Evolutionary conservation across 495 filamentous ascomycete species (phyloP), one percentile per base, ranked within the genome.

Genomic region (Xylaria castorea): DNA sequence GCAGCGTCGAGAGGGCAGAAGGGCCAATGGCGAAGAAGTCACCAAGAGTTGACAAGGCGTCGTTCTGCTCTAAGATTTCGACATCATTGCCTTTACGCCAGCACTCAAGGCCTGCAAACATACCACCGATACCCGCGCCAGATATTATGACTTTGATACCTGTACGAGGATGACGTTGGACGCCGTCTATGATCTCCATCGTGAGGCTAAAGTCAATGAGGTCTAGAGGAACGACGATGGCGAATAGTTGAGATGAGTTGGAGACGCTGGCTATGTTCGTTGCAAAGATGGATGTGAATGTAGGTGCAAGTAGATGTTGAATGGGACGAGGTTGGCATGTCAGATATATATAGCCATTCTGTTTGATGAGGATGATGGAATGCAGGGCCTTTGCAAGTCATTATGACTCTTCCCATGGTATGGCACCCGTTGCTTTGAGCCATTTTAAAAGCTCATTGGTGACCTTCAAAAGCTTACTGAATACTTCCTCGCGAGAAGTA

Each of bases 1-100:
- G 78, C 53, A 89, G 75, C 22, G 83, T 80, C 11, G 72, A 70
- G 9, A 72, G 51, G 25, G 66, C 75, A 8, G 30, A 79, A 63
- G 48, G 82, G 74, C n/a, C 80, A 77, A 88, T 83, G 34, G 75
- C 75, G 64, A 84, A 80, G 25, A 81, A 77, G 70, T 87, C 84
- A 32, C 85, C 74, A 14, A 74, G 40, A 3, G 50, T 25, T 40
- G 68, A 55, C 71, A 83, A 71, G 42, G 81, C 79, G 4, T 78
- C 76, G 53, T 75, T 72, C 66, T 83, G 81, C 75, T 89, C 88
- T 48, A 88, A 77, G 18, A 89, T 72, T 51, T 80, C 72, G 42
- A 90, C 90, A 40, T 78, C 80, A 73, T 90, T 88, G 18, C 89
- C 90, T 76, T 92, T 89, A 34, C 87, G 84, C 70, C 84, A 79